These are phyloP conservation scores for Aspergillus japonicus DNA, from an alignment of 2,329 filamentous ascomycete species.

Conservation along the genomic window DNA sequence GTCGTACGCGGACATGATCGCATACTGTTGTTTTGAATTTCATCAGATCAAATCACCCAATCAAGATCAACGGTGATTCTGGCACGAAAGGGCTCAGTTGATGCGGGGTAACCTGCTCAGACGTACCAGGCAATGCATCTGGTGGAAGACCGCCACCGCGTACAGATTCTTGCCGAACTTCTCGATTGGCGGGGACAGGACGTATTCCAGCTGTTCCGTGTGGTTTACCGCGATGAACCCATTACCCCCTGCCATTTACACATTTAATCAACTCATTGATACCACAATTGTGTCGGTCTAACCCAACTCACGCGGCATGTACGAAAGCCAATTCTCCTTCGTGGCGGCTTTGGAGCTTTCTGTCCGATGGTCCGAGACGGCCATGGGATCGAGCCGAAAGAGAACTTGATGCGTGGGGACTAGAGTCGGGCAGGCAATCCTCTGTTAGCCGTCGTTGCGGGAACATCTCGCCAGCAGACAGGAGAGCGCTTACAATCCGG, in stretches of 20 bases:
- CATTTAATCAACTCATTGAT: too few species aligned
- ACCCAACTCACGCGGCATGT: neutral
- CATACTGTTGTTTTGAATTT: neutral
- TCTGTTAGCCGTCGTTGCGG: neutral
- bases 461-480: neutral
- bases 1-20: neutral
- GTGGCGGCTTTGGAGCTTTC: neutral
- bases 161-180: neutral
- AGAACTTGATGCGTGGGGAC: neutral
- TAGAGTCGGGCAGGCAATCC: neutral
- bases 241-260: neutral
- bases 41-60: too few species aligned
- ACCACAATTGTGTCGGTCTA: too few species aligned
- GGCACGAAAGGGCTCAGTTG: too few species aligned
- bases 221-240: neutral
- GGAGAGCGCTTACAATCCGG: neutral
- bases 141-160: neutral
- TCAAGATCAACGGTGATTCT: too few species aligned
- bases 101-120: neutral
- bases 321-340: neutral
- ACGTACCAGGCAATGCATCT: neutral
- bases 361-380: neutral
- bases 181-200: neutral
- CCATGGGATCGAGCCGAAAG: neutral
- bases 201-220: neutral